A percentile compares a stretch with the other conserved stretches of the same genome.
These are phyloP conservation scores for Schwanniomyces etchellsii DNA, from an alignment of 1,139 yeast genomes.

Conservation along the genomic window DNA sequence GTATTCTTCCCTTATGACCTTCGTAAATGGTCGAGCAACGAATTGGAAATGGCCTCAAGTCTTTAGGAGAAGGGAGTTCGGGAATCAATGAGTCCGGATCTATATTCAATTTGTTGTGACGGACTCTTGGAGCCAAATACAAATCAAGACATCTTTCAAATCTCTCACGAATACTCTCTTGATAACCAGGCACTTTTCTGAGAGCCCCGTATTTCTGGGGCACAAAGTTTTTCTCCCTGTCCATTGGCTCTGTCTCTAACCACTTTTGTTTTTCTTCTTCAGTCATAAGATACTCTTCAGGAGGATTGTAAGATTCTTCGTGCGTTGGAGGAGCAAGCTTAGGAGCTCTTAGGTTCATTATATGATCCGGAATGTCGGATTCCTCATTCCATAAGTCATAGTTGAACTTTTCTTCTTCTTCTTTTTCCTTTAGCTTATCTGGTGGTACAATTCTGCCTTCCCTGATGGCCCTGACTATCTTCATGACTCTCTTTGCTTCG, in stretches of 20 bases:
- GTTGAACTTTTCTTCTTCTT: conserved; percentile 44
- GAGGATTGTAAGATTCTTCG: conserved; percentile 96
- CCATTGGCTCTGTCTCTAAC: conserved; percentile 68
- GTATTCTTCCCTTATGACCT: conserved; percentile 81
- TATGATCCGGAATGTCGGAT: conserved; percentile 54
- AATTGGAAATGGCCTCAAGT: conserved; percentile 96
- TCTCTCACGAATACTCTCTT: conserved; percentile 77
- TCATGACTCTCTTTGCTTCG: conserved; percentile 95
- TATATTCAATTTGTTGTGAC: conserved; percentile 83
- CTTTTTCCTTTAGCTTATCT: conserved; percentile 46
- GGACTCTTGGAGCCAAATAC: conserved; percentile 93
- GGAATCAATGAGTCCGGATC: conserved; percentile 97
- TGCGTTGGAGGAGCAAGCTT: conserved; percentile 93
- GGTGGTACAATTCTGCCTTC: conserved; percentile 91
- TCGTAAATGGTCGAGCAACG: conserved; percentile 75
- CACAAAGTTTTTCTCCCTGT: conserved; percentile 70
- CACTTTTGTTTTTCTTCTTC: conserved; percentile 74
- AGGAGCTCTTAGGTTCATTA: conserved; percentile 93
- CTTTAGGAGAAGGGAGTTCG: conserved; percentile 94
- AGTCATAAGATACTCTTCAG: conserved; percentile 82
- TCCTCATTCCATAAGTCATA: conserved; percentile 86
- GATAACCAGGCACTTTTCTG: conserved; percentile 92
- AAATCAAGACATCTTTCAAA: conserved; percentile 93
- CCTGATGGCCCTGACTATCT: conserved; percentile 91
- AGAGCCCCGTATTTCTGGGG: conserved; percentile 81